Base-by-base conservation (phyloP, 371 early-diverging fungal species). In the Entomophthora muscae region DNA sequence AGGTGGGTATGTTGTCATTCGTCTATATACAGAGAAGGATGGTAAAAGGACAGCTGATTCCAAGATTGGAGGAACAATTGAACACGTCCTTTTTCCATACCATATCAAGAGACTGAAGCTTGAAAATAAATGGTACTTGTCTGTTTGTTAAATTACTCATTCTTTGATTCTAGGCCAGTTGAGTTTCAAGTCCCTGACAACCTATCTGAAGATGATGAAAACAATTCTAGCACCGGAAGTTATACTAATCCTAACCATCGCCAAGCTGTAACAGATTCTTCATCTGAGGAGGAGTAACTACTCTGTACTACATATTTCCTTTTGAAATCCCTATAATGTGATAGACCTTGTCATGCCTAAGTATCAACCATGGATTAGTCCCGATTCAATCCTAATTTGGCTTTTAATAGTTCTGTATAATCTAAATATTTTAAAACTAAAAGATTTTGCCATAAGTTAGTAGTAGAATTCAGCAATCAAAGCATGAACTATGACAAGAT, bases 51-150 rank as follows among this genome's bases (percentile, higher is more conserved):
- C 30, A 13, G 22, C 23, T 12, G 61, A 61, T 23, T 23, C 30
- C 33, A 61, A 61, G 42, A 42, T 61, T 22, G 61, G 61, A 42
- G 62, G 62, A n/a, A 62, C 27, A 33, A 62, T 62, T 27, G 53
- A 62, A 62, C 22, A 62, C 42, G 62, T 62, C n/a, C 21, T 62
- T 3, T 62, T 62, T 29, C 51, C 51, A 2, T 51, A 62, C 7
- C 62, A 62, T 53, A 52, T 62, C 28, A 62, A 62, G 26, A 1
- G 53, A 1, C 28, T 62, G 29, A 62, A 62, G 28, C n/a, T 51
- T 27, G 53, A 62, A 26, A 51, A 62, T 2, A 42, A 62, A 62
- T 62, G 62, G 62, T 62, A 62, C 31, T 3, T 31, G 12, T 29
- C 30, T n/a, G 7, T 26, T 57, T 3, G 26, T 30, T 57, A 29